phyloP scores from a whole-genome alignment of 306 rosid species.

The Dalbergia cochinchinensis region DNA sequence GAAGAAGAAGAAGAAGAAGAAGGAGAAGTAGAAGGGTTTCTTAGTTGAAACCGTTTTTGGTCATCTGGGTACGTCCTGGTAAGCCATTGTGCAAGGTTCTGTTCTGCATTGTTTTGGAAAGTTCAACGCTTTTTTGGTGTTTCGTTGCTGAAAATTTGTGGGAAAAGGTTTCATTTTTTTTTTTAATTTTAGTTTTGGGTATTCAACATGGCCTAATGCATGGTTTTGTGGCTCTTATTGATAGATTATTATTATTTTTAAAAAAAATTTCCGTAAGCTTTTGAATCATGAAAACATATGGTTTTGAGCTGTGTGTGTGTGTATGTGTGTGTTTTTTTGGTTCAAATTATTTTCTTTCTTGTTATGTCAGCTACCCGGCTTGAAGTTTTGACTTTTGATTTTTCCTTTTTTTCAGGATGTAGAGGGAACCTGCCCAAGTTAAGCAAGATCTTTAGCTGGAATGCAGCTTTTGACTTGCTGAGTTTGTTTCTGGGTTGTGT shows the following conservation, averaged over 20 bases:
- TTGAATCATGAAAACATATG: too few species aligned
- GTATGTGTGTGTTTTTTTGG: neutral
- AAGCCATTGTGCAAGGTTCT: conserved; percentile 21
- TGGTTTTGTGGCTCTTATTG: neutral
- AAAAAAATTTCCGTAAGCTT: too few species aligned
- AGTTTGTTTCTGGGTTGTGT: conserved; percentile 42
- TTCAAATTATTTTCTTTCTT: conserved; percentile 15
- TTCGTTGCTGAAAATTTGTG: conserved; percentile 2
- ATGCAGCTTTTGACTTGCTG: conserved; percentile 51
- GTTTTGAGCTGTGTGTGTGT: neutral
- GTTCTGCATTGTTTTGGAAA: conserved; percentile 28
- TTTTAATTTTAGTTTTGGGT: conserved; percentile 13
- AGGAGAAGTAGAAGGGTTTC: conserved; percentile 30
- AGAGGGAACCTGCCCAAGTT: conserved; percentile 47
- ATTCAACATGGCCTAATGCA: neutral
- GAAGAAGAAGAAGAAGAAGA: too few species aligned
- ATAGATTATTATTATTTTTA: too few species aligned
- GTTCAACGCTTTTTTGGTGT: conserved; percentile 26
- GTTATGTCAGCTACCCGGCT: neutral
- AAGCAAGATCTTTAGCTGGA: conserved; percentile 52
- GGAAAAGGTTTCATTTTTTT: neutral
- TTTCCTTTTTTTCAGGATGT: conserved; percentile 54
- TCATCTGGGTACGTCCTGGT: conserved; percentile 34
- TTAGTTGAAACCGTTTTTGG: conserved; percentile 24
- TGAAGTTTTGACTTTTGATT: neutral